These are phyloP conservation scores for Pisolithus orientalis DNA, from an alignment of 768 basidiomycete species.

Conservation along the genomic window DNA sequence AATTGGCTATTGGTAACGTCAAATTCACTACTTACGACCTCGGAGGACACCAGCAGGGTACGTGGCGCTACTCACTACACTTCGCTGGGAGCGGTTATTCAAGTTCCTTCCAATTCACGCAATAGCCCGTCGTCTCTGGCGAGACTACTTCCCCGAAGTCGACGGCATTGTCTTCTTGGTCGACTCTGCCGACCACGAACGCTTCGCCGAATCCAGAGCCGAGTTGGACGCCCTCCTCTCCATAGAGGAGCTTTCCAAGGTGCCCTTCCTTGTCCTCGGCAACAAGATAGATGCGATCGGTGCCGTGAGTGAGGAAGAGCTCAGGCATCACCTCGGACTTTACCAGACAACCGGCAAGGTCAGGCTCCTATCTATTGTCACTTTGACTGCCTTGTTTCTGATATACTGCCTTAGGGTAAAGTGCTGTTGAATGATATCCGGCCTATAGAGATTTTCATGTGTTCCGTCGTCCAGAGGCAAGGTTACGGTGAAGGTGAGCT, in stretches of 20 bases:
- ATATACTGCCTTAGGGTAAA: constrained; percentile 63
- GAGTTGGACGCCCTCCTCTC: constrained; percentile 94
- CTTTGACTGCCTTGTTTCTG: constrained; percentile 4
- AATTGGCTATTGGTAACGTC: constrained; percentile 96
- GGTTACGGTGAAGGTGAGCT: constrained; percentile 89
- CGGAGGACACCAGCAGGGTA: constrained; percentile 96
- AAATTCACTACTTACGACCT: constrained; percentile 99
- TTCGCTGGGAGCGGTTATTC: constrained; percentile 1
- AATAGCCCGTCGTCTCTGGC: constrained; percentile 93
- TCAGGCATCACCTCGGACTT: constrained; percentile 89
- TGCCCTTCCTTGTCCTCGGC: constrained; percentile 96
- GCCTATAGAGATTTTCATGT: constrained; percentile 99
- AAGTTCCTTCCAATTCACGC: neutral
- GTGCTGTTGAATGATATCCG: constrained; percentile 94
- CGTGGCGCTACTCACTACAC: constrained; percentile 9
- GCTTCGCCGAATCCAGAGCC: constrained; percentile 93
- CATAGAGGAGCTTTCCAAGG: constrained; percentile 92
- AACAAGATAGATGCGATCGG: constrained; percentile 99
- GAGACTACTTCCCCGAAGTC: constrained; percentile 99
- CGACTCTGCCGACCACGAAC: constrained; percentile 94
- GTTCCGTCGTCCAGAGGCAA: constrained; percentile 97
- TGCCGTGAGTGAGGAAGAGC: constrained; percentile 95
- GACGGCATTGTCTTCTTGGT: constrained; percentile 98
- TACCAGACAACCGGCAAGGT: constrained; percentile 99
- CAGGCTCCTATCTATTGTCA: constrained; percentile 7